Percentiles rank a stretch among this genome's conserved stretches.
phyloP scores from a whole-genome alignment of 352 stramenopile genomes.

The Pythium sp. region DNA sequence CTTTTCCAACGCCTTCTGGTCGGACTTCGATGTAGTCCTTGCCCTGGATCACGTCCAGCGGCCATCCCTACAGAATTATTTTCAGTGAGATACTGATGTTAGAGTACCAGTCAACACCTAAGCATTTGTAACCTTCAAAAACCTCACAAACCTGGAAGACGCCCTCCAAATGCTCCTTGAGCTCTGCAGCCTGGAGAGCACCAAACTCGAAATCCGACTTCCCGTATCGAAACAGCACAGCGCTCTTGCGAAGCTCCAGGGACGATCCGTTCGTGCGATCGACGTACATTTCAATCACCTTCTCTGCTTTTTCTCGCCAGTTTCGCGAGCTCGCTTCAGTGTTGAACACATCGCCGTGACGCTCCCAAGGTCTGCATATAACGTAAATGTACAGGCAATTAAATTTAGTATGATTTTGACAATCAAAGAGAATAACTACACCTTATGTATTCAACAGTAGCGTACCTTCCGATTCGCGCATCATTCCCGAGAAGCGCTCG shows the following conservation, averaged over 20 bases:
- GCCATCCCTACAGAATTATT: slow-evolving; percentile 37
- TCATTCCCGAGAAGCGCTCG: slow-evolving; percentile 58
- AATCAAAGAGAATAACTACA: too few species aligned
- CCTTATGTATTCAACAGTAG: neutral
- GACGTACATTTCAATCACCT: slow-evolving; percentile 98
- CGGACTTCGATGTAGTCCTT: slow-evolving; percentile 99
- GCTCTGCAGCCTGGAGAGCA: slow-evolving; percentile 93
- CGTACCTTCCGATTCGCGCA: slow-evolving; percentile 55
- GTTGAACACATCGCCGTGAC: slow-evolving; percentile 61
- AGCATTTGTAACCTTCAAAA: neutral
- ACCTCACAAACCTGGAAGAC: slow-evolving; percentile 59
- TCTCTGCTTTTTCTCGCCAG: slow-evolving; percentile 94
- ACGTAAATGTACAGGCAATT: too few species aligned
- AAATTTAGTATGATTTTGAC: too few species aligned
- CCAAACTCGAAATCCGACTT: slow-evolving; percentile 99
- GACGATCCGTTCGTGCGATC: slow-evolving; percentile 98
- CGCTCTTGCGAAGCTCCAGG: slow-evolving; percentile 96
- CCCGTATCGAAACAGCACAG: slow-evolving; percentile 97
- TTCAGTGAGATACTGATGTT: neutral
- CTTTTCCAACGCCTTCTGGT: slow-evolving; percentile 96
- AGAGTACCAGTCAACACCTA: neutral
- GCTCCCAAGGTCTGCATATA: slow-evolving; percentile 46
- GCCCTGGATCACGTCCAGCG: slow-evolving; percentile 74
- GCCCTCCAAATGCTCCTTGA: slow-evolving; percentile 96
- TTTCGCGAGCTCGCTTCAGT: slow-evolving; percentile 53